phyloP scores from a whole-genome alignment of 352 stramenopile genomes.

The Phytopythium delawarense region DNA sequence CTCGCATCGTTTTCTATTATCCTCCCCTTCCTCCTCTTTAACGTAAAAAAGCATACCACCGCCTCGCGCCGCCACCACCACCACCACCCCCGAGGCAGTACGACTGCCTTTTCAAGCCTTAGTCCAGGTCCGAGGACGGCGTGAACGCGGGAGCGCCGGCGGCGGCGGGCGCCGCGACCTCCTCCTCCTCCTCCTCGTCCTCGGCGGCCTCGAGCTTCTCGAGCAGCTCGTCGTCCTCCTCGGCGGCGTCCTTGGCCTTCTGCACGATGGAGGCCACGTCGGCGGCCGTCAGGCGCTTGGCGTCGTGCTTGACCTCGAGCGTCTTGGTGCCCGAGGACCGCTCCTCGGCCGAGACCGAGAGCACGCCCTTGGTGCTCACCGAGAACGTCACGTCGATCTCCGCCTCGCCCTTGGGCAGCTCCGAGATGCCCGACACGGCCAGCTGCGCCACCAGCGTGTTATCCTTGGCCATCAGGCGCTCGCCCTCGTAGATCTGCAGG shows the following conservation, averaged over 20 bases:
- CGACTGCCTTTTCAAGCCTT: constrained; percentile 24
- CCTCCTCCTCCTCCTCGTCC: constrained; percentile 35
- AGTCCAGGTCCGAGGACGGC: constrained; percentile 79
- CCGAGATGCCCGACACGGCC: constrained; percentile 85
- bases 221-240: constrained; percentile 76
- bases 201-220: constrained; percentile 69
- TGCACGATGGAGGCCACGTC: constrained; percentile 78
- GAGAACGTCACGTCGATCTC: constrained; percentile 93
- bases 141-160: constrained; percentile 28
- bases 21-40: neutral
- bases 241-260: constrained; percentile 79
- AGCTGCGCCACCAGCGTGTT: constrained; percentile 93
- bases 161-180: constrained; percentile 18
- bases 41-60: constrained; percentile 1
- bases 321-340: constrained; percentile 67
- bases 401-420: constrained; percentile 85
- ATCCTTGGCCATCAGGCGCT: constrained; percentile 96
- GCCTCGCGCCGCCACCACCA: neutral
- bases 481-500: constrained; percentile 94
- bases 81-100: neutral
- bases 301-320: constrained; percentile 72
- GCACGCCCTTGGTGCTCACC: constrained; percentile 91
- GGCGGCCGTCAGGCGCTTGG: constrained; percentile 53
- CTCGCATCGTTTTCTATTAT: constrained; percentile 4
- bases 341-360: constrained; percentile 92